Base-by-base conservation (phyloP, 2,329 filamentous ascomycete genomes). In the Eutypella sp. region DNA sequence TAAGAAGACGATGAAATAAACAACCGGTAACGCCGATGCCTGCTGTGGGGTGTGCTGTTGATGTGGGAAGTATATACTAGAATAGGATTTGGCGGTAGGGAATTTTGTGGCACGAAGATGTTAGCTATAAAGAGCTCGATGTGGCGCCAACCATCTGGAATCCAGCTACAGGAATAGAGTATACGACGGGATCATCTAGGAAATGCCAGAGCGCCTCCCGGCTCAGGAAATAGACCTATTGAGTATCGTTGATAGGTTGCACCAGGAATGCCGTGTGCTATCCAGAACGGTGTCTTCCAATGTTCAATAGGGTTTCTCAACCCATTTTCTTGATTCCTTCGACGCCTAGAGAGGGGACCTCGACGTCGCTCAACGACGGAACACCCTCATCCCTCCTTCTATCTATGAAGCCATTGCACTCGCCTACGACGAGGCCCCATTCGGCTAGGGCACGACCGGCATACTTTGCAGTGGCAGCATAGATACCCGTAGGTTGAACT, bases 321-420 rank as follows among this genome's bases (percentile, higher is more conserved):
- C 47, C 48, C 24, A 60, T 41, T 45, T 64, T 64, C 47, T 75
- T 71, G 55, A 85, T 79, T 2, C 80, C 77, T 52, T 87, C 83
- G 5, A 86, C 78, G 1, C 78, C 76, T 19, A 87, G 67, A 5
- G 70, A 73, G 2, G 84, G 84, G 36, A 84, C 82, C 64, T 92
- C 87, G 36, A 92, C 81, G 37, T 84, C 80, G 53, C 70, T 73
- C 48, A 89, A 76, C 1, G 72, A 71, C 2, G 79, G 74, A 9
- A 90, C 79, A 38, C 87, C 87, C 61, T 93, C 88, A 40, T 82
- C 81, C 42, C 82, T 82, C 45, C 88, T 77, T 39, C 87, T 75
- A 47, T 92, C 87, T 25, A 89, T 81, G 64, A 92, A 93, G 58
- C 82, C 87, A 66, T 91, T 89, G 69, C 83, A 89, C 62, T 93